phyloP scores from a whole-genome alignment of 163 green algal species.

The Chloromonas sp. region DNA sequence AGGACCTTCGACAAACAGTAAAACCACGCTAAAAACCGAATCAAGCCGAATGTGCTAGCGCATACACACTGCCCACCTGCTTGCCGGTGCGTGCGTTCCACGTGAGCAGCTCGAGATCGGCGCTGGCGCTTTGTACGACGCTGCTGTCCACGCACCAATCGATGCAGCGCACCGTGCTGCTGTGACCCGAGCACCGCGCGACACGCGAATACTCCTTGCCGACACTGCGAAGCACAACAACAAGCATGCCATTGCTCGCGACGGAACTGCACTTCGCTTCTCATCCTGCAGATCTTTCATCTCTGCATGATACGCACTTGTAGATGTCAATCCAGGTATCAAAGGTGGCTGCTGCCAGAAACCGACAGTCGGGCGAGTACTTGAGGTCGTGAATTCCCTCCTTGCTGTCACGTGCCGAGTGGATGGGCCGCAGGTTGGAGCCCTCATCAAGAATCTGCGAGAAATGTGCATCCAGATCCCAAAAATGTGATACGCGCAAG shows the following conservation, averaged over 20 bases:
- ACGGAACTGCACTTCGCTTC: background rate
- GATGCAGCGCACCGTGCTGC: constrained; percentile 42
- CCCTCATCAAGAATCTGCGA: constrained; percentile 40
- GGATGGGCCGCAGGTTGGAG: constrained; percentile 37
- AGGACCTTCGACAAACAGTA: too few species aligned
- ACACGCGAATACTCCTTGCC: constrained; percentile 42
- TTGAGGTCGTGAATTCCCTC: constrained; percentile 52
- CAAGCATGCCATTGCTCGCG: too few species aligned
- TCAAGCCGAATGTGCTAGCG: too few species aligned
- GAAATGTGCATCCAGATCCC: too few species aligned
- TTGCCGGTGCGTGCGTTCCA: constrained; percentile 53
- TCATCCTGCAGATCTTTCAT: background rate
- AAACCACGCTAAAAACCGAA: too few species aligned
- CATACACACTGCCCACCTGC: constrained; percentile 20
- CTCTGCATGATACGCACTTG: constrained; percentile 14
- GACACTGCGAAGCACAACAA: constrained; percentile 13
- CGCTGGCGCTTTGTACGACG: constrained; percentile 43
- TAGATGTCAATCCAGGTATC: constrained; percentile 60
- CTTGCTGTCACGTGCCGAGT: constrained; percentile 35
- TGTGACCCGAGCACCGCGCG: constrained; percentile 44
- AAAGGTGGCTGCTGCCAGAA: constrained; percentile 42
- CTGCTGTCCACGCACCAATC: constrained; percentile 50
- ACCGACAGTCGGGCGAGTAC: constrained; percentile 47
- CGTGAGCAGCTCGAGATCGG: constrained; percentile 52
- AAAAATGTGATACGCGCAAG: too few species aligned